A percentile compares a stretch with the other conserved stretches of the same genome.
Conservation (phyloP, 208 protist genomes). For the Angomonas deanei region DNA sequence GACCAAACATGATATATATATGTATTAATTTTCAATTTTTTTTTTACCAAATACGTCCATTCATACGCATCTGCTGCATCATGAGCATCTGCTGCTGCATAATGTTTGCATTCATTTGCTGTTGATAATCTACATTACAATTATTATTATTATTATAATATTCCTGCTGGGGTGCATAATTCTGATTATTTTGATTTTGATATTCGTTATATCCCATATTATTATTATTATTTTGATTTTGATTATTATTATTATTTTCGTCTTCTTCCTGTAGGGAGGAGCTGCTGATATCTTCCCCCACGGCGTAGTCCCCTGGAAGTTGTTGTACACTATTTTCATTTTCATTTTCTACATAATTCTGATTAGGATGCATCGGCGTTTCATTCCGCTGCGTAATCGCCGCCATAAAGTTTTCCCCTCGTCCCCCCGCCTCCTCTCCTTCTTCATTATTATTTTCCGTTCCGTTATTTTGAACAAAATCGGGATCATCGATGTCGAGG, state of each 20-base stretch:
- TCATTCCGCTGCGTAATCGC: neutral
- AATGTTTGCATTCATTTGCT: neutral
- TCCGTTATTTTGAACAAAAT: neutral
- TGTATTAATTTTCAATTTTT: slow-evolving; percentile 1
- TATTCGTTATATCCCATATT: too few relatives aligned
- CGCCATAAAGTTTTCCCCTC: neutral
- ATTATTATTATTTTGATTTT: slow-evolving; percentile 2
- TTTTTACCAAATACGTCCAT: neutral
- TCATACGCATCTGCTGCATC: too few relatives aligned
- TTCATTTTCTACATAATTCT: neutral
- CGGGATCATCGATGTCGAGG: slow-evolving; percentile 7
- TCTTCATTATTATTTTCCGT: neutral
- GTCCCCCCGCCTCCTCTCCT: neutral
- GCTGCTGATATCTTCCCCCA: too few relatives aligned
- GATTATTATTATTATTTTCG: neutral
- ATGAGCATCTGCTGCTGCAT: too few relatives aligned
- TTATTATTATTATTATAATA: neutral
- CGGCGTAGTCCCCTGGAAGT: too few relatives aligned
- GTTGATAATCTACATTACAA: neutral
- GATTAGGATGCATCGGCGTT: neutral
- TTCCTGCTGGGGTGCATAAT: too few relatives aligned
- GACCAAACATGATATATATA: too few relatives aligned
- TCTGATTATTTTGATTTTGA: too few relatives aligned
- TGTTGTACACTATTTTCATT: slow-evolving; percentile 3
- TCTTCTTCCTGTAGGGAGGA: slow-evolving; percentile 4